These are phyloP conservation scores for Barnettozyma vustinii DNA, from an alignment of 805 yeast species.

Conservation along the genomic window DNA sequence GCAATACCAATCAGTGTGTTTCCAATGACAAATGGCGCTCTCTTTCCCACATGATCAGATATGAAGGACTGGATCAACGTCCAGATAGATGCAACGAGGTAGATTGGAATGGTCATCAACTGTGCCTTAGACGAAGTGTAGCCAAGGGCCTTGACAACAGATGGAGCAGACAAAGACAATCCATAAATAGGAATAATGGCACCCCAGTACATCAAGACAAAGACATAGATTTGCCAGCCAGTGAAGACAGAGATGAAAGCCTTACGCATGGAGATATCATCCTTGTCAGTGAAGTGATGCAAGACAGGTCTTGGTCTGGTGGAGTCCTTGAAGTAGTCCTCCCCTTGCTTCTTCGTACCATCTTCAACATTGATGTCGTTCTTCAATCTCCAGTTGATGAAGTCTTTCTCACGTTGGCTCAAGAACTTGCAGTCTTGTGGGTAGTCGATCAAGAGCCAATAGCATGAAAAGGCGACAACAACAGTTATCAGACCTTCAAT, in stretches of 20 bases:
- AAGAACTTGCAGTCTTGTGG: constrained; percentile 43
- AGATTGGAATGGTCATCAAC: constrained; percentile 38
- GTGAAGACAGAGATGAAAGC: constrained; percentile 20
- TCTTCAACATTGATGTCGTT: constrained; percentile 11
- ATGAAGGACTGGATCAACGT: constrained; percentile 25
- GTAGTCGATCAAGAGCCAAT: constrained; percentile 33
- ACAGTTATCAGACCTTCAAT: constrained; percentile 23
- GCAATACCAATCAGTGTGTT: constrained; percentile 26
- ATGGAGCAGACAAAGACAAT: constrained; percentile 36
- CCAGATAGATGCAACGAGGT: constrained; percentile 29
- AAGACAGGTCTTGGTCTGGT: constrained; percentile 9
- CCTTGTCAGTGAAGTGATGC: constrained; percentile 11
- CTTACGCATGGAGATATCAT: constrained; percentile 12
- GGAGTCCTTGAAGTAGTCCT: constrained; percentile 4
- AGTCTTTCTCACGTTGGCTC: constrained; percentile 29
- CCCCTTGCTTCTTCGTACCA: background rate
- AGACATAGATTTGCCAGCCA: constrained; percentile 30
- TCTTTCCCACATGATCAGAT: constrained; percentile 25
- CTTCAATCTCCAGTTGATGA: constrained; percentile 20
- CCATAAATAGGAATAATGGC: constrained; percentile 32
- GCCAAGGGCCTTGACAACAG: constrained; percentile 36
- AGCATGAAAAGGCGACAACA: constrained; percentile 34
- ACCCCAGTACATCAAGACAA: constrained; percentile 27
- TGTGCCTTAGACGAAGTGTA: constrained; percentile 36
- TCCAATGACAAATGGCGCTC: constrained; percentile 28